Conservation (phyloP, 164 flowering plant species). For the Nymphaea thermarum region DNA sequence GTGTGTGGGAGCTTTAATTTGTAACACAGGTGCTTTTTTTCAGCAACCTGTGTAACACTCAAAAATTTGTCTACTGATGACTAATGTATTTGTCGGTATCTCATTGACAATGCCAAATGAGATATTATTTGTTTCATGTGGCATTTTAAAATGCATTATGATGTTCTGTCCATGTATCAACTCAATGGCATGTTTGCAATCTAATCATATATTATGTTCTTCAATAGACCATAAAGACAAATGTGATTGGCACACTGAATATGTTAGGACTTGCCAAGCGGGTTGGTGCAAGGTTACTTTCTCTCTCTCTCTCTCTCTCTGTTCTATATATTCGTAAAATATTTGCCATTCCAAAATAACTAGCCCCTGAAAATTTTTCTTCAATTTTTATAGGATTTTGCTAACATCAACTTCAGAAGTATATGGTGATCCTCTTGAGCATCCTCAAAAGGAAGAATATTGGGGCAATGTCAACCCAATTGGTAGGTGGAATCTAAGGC, state of each 20-base stretch:
- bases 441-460: constrained; percentile 84
- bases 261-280: constrained; percentile 99
- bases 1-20: no score
- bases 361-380: background rate
- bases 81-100: no score
- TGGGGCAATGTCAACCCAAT: constrained; percentile 99
- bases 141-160: no score
- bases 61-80: no score
- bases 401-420: constrained; percentile 97
- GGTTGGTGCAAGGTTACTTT: constrained; percentile 92
- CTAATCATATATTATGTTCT: background rate
- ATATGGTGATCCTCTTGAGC: constrained; percentile 97
- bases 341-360: background rate
- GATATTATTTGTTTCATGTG: no score
- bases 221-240: constrained; percentile 68
- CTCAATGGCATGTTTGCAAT: background rate
- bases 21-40: no score
- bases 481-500: constrained; percentile 28
- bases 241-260: constrained; percentile 94
- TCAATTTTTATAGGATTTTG: constrained; percentile 42
- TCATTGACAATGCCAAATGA: no score
- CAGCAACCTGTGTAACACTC: no score
- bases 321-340: background rate
- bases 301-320: background rate
- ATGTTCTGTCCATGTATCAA: no score